Evolutionary conservation across 2,329 filamentous ascomycete genomes (phyloP), one percentile per base, ranked within the genome.

Genomic region (Trichoderma atrobrunneum): DNA sequence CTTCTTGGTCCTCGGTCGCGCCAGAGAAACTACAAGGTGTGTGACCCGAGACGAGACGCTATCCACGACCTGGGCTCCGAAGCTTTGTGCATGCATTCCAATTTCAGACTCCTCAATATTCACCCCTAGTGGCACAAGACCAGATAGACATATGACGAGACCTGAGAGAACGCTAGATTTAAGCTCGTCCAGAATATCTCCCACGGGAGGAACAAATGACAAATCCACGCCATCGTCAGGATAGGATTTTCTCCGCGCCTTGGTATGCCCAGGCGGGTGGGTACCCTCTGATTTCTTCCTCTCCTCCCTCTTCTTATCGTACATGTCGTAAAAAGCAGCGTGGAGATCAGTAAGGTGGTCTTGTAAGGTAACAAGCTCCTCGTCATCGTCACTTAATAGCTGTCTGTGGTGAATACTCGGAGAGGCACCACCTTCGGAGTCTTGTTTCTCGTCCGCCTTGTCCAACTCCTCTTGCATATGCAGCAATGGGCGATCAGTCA

Each of bases 391-490:
- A 72, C 93, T 91, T 18, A 99, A 88, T 11, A 98, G 85, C 78
- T 97, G 94, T 74, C 87, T 85, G 65, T 84, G 82, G 71, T 85
- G 84, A 62, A 79, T 76, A 11, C 80, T 76, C 0, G 80, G 60
- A 18, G 78, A 64, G 5, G 78, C 78, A 26, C 76, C 76, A 7
- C 73, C 70, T 39, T 80, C 78, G 2, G 73, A 26, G 1, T 76
- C 75, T 63, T 80, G 76, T n/a, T 77, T 74, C 63, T 80, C 78
- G 54, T 93, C 90, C 77, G 94, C 93, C 76, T 93, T 93, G 78
- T 99, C 96, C 26, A 98, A 87, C 79, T 94, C 87, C 77, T 97
- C 93, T 81, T 99, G 96, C 83, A 97, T 92, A 79, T 96, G 93
- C n/a, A 97, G 84, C 32, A 99, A 83, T 0, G 96, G 96, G 16